Evolutionary conservation across 495 filamentous ascomycete species (phyloP).

Genomic region (Neurospora sp.): DNA sequence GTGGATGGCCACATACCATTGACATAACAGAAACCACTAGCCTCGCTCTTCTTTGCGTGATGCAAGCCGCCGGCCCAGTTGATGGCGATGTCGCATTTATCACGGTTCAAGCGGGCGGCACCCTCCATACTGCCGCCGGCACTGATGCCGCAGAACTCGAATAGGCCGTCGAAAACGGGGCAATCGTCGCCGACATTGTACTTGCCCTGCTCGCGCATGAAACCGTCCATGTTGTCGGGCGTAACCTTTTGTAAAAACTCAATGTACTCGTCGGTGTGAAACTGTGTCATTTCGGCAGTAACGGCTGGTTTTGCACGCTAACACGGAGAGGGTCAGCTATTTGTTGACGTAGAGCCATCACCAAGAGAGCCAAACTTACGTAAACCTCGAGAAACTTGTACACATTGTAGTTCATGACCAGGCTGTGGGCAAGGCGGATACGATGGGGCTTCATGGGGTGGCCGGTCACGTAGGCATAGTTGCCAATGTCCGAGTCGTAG

Average conservation of each 20-base stretch:
- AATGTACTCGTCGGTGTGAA: conserved; percentile 98
- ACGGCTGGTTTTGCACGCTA: conserved; percentile 95
- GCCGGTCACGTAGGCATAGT: conserved; percentile 92
- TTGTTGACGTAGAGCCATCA: background rate
- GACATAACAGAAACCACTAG: conserved; percentile 94
- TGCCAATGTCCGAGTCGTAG: conserved; percentile 95
- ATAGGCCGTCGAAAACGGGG: conserved; percentile 94
- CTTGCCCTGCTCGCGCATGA: conserved; percentile 82
- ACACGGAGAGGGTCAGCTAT: background rate
- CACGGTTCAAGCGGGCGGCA: conserved; percentile 79
- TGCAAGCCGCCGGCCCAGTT: conserved; percentile 99
- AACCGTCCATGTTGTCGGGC: conserved; percentile 96
- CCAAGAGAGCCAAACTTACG: conserved; percentile 41
- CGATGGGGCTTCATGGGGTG: conserved; percentile 99
- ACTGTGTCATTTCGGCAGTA: conserved; percentile 96
- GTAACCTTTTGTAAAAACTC: conserved; percentile 95
- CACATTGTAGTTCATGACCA: conserved; percentile 98
- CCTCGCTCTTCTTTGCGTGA: conserved; percentile 90
- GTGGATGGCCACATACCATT: conserved; percentile 53
- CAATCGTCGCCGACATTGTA: conserved; percentile 99
- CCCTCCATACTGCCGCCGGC: conserved; percentile 97
- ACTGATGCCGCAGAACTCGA: conserved; percentile 96
- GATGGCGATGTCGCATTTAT: conserved; percentile 95
- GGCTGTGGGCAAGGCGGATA: conserved; percentile 88
- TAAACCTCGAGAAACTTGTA: conserved; percentile 99